Evolutionary conservation across 1,284 basidiomycete genomes (phyloP).

Genomic region (Irpex sp.): DNA sequence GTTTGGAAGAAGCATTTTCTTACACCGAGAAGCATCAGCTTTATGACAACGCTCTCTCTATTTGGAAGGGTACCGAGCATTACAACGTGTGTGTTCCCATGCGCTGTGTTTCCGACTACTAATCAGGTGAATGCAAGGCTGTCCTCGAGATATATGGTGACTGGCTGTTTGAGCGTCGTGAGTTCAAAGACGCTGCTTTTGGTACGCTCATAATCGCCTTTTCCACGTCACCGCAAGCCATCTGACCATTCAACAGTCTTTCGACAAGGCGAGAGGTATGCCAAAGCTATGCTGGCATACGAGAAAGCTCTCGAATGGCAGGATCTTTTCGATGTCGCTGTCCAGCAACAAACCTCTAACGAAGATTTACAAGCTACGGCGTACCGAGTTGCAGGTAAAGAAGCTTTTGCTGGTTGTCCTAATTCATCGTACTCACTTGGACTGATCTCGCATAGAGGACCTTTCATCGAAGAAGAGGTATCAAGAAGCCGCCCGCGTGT

Average conservation of each 20-base stretch:
- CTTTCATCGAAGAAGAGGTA: slow-evolving; percentile 77
- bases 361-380: slow-evolving; percentile 63
- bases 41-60: slow-evolving; percentile 67
- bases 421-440: slow-evolving; percentile 1
- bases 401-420: not conserved
- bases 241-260: slow-evolving; percentile 52
- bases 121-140: slow-evolving; percentile 14
- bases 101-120: not conserved
- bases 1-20: slow-evolving; percentile 76
- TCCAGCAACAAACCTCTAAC: slow-evolving; percentile 37
- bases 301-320: slow-evolving; percentile 88
- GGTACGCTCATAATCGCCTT: slow-evolving; percentile 41
- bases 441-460: slow-evolving; percentile 53
- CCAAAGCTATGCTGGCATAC: slow-evolving; percentile 81
- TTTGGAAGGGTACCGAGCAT: slow-evolving; percentile 67
- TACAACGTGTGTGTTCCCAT: slow-evolving; percentile 48
- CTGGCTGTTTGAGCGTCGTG: slow-evolving; percentile 82
- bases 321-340: slow-evolving; percentile 82
- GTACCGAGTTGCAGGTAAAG: slow-evolving; percentile 73
- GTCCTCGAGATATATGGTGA: slow-evolving; percentile 85
- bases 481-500: slow-evolving; percentile 78
- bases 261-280: slow-evolving; percentile 54
- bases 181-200: slow-evolving; percentile 81
- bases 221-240: not conserved
- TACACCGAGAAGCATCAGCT: slow-evolving; percentile 84